These are phyloP conservation scores for Rutstroemia sp. DNA, from an alignment of 2,329 filamentous ascomycete species.

Conservation along the genomic window DNA sequence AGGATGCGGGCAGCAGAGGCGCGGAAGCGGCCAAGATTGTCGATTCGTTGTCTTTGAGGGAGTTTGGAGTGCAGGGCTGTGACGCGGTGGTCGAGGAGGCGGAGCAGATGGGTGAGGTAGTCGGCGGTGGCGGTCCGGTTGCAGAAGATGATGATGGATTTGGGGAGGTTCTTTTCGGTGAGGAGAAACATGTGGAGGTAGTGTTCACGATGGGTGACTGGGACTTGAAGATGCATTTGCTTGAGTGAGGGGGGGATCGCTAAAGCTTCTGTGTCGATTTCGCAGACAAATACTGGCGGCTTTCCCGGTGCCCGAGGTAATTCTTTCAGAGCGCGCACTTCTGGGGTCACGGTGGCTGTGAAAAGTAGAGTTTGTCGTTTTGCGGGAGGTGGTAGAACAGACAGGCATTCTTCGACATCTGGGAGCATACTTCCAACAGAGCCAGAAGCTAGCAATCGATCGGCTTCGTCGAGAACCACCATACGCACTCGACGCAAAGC, in stretches of 20 bases:
- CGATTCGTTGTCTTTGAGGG: constrained; percentile 73
- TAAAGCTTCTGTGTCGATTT: constrained; percentile 69
- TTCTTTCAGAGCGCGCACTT: constrained; percentile 80
- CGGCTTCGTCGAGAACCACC: constrained; percentile 93
- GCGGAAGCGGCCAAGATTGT: constrained; percentile 87
- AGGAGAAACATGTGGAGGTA: constrained; percentile 86
- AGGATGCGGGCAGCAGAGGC: constrained; percentile 82
- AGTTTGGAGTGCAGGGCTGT: constrained; percentile 86
- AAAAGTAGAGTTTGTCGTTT: constrained; percentile 91
- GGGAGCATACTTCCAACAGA: constrained; percentile 10
- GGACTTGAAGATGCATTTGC: constrained; percentile 82
- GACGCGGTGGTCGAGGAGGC: constrained; percentile 79
- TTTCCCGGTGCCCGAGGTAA: constrained; percentile 63
- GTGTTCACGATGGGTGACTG: constrained; percentile 87
- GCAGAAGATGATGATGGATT: constrained; percentile 86
- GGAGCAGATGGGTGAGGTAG: constrained; percentile 79
- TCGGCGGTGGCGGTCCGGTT: constrained; percentile 87
- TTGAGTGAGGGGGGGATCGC: constrained; percentile 74
- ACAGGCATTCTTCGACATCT: constrained; percentile 38
- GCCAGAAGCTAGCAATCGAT: constrained; percentile 73
- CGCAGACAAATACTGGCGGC: constrained; percentile 78
- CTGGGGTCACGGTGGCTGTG: constrained; percentile 89
- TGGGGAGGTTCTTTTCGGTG: constrained; percentile 66
- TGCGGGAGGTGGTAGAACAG: constrained; percentile 66
- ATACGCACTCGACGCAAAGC: constrained; percentile 73